Evolutionary conservation across 345 rosid genomes (phyloP), one percentile per base, ranked within the genome.

Genomic region (Brassica cretica): DNA sequence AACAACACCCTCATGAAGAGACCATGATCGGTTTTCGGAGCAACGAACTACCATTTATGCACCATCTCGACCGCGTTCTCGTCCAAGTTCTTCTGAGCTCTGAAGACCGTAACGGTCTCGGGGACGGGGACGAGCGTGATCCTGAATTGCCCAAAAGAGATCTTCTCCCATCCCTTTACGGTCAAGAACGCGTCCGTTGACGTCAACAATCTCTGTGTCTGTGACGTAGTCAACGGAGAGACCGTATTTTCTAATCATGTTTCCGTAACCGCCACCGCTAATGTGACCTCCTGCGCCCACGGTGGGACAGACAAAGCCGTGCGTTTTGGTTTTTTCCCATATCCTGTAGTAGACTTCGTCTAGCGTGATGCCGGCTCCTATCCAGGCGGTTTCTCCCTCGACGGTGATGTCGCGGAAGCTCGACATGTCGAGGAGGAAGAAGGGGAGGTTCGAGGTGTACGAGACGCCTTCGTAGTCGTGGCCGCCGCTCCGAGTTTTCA

Each of bases 1-100:
- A 91, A 2, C 30, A 88, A 70, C 78, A 88, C 68, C 81, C 94
- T 87, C 94, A 91, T 85, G 84, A 88, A 90, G 5, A 91, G 83
- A 77, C 74, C 75, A 9, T 62, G 37, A 46, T 86, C 86, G 0
- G 86, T 91, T n/a, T 62, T 71, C 0, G 94, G 90, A 19, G 97
- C 93, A 3, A 88, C 86, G 6, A 70, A 80, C 29, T 89, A 93
- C 87, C 85, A 91, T 59, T 77, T 77, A 21, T 73, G 81, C 5
- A 78, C 81, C 18, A 89, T 64, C 8, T 86, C 86, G 0, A 82
- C 33, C 8, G 82, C 86, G 0, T 85, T 83, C 8, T 85, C 64
- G 1, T 75, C 89, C 19, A 87, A 5, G 14, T 14, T 2, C 56
- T 73, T 81, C 68, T 81, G 81, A 0, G 65, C 83, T 74, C 84